A percentile compares a stretch with the other conserved stretches of the same genome.
Evolutionary conservation across 2,329 filamentous ascomycete species (phyloP).

Genomic region (Fusarium circinatum): DNA sequence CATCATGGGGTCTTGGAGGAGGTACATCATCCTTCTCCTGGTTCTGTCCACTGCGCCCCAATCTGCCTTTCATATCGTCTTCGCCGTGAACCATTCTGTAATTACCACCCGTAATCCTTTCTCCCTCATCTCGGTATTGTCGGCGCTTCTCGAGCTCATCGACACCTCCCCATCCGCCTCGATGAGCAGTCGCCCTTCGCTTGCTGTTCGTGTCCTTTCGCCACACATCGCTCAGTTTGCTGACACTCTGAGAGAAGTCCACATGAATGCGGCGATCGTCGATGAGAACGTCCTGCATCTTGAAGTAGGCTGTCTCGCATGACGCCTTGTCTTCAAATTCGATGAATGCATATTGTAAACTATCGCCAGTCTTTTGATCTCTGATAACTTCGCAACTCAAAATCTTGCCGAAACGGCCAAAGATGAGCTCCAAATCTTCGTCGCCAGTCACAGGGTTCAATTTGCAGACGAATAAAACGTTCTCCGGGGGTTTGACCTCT

Average conservation of each 20-base stretch:
- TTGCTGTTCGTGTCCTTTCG: slow-evolving; percentile 86
- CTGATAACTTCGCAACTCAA: slow-evolving; percentile 95
- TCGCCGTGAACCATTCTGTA: slow-evolving; percentile 88
- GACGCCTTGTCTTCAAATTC: slow-evolving; percentile 94
- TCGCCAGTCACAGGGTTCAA: slow-evolving; percentile 96
- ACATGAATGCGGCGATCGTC: slow-evolving; percentile 98
- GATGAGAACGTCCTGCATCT: slow-evolving; percentile 97
- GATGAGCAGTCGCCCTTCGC: slow-evolving; percentile 65
- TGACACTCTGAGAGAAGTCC: slow-evolving; percentile 96
- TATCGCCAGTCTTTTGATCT: slow-evolving; percentile 93
- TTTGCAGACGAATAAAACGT: slow-evolving; percentile 98
- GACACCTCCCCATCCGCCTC: slow-evolving; percentile 91
- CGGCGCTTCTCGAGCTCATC: slow-evolving; percentile 87
- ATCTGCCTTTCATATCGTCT: slow-evolving; percentile 68
- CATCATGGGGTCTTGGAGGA: slow-evolving; percentile 10
- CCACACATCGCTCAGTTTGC: slow-evolving; percentile 90
- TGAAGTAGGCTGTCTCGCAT: slow-evolving; percentile 96
- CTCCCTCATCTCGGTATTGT: slow-evolving; percentile 82
- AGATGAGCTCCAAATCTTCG: slow-evolving; percentile 93
- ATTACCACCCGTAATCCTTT: slow-evolving; percentile 55
- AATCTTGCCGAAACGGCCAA: slow-evolving; percentile 95
- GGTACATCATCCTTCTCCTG: slow-evolving; percentile 32
- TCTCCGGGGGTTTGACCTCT: slow-evolving; percentile 96
- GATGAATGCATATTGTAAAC: slow-evolving; percentile 96
- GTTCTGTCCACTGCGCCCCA: slow-evolving; percentile 53